phyloP scores from a whole-genome alignment of 352 stramenopile genomes.

The Phytophthora syringae region DNA sequence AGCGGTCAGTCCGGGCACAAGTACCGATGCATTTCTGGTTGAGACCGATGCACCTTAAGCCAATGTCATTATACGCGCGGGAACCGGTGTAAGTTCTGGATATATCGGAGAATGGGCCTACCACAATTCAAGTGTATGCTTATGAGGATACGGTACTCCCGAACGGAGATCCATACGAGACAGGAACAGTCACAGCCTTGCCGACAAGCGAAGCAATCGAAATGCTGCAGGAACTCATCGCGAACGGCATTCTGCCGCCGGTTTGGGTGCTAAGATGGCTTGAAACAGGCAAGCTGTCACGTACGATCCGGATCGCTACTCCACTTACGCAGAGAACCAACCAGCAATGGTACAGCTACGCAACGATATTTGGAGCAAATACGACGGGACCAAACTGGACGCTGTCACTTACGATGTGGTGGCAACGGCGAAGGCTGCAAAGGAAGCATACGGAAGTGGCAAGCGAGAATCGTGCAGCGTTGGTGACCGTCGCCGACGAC shows the following conservation, averaged over 20 bases:
- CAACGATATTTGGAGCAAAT: background rate
- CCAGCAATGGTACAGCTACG: background rate
- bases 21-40: conserved; percentile 3
- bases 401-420: background rate
- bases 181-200: background rate
- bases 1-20: background rate
- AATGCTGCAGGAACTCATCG: background rate
- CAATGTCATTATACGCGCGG: background rate
- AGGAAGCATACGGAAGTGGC: no score
- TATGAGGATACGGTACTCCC: background rate
- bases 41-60: background rate
- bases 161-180: background rate
- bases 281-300: background rate
- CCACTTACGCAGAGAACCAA: background rate
- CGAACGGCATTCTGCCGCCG: background rate
- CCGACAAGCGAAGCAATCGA: background rate
- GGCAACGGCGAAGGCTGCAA: background rate
- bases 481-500: no score
- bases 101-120: background rate
- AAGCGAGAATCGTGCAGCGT: no score
- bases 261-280: background rate
- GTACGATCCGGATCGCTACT: background rate
- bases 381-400: background rate
- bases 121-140: background rate
- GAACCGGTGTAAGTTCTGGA: background rate